These are phyloP conservation scores for Backusella morwellensis DNA, from an alignment of 192 early-diverging fungal species.

Conservation along the genomic window DNA sequence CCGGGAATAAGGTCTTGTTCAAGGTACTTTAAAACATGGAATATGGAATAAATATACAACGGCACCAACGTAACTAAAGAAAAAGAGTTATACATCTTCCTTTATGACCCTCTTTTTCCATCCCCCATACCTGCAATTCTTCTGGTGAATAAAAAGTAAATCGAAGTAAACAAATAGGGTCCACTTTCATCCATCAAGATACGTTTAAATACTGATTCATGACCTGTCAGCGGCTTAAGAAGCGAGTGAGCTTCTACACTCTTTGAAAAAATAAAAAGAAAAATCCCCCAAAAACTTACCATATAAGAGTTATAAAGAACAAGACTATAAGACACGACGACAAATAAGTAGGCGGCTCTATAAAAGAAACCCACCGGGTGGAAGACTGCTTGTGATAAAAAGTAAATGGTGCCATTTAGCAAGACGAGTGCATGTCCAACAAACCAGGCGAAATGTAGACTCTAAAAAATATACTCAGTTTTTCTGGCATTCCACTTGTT, in stretches of 20 bases:
- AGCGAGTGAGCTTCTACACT: neutral
- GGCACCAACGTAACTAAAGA: conserved; percentile 21
- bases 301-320: conserved; percentile 29
- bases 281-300: conserved; percentile 8
- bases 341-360: conserved; percentile 7
- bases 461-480: neutral
- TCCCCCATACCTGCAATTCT: conserved; percentile 21
- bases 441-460: conserved; percentile 32
- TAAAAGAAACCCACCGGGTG: conserved; percentile 22
- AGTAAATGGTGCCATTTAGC: conserved; percentile 6
- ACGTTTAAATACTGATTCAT: conserved; percentile 12
- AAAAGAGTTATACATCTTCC: neutral
- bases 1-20: conserved; percentile 9
- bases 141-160: conserved; percentile 28
- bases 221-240: neutral
- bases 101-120: too few relatives aligned
- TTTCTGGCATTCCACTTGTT: neutral
- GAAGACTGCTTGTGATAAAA: conserved; percentile 22
- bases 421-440: conserved; percentile 14
- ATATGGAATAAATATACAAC: conserved; percentile 28
- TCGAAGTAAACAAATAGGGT: conserved; percentile 22
- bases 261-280: neutral
- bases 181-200: conserved; percentile 31
- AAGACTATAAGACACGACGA: conserved; percentile 25
- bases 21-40: conserved; percentile 25